Base-by-base conservation (phyloP, 1,284 basidiomycete genomes). In the Ustilago lituana region DNA sequence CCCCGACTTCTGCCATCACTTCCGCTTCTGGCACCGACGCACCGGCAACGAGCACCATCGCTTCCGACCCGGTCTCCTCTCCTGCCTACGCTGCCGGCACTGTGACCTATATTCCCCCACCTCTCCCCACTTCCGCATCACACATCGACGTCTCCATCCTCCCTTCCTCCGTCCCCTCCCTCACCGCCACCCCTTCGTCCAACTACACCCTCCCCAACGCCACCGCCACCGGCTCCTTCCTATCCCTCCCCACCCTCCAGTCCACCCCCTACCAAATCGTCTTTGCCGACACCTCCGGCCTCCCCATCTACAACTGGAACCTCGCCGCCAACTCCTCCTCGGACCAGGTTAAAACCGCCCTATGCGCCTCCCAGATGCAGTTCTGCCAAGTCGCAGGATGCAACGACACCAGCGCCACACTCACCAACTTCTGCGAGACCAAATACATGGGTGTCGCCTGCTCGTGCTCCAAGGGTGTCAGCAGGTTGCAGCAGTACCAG, bases 381-480 rank as follows among this genome's bases (percentile, higher is more conserved):
- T 80, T 73, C 55, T 81, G 79, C 54, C 20, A 33, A 9, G 74
- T 58, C 5, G 68, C 79, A 0, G 79, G 79, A 4, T 81, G 79
- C 55, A 60, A 56, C 43, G 58, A 62, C 15, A 51, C 52, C 17
- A 48, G 49, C 1, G 64, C 66, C 24, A 65, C 66, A 24, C 40
- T 57, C n/a, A 58, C 61, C 61, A 81, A 81, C 71, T 79, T 81
- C 35, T 81, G 79, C 69, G 70, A 81, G 33, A 57, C 47, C 2
- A 47, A 58, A 35, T 66, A 77, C 45, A 77, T 77, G 75, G 75
- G 70, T 4, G 49, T 49, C 14, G 72, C 62, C 15, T 81, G 79
- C 46, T 66, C 57, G 8, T 80, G 79, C 57, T 51, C 32, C 43
- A 73, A 71, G 39, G 77, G 77, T 23, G 46, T 40, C 1, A 65